Percentiles rank a stretch among this genome's conserved stretches.
phyloP scores from a whole-genome alignment of 768 basidiomycete genomes.

The Lactarius evosmus region DNA sequence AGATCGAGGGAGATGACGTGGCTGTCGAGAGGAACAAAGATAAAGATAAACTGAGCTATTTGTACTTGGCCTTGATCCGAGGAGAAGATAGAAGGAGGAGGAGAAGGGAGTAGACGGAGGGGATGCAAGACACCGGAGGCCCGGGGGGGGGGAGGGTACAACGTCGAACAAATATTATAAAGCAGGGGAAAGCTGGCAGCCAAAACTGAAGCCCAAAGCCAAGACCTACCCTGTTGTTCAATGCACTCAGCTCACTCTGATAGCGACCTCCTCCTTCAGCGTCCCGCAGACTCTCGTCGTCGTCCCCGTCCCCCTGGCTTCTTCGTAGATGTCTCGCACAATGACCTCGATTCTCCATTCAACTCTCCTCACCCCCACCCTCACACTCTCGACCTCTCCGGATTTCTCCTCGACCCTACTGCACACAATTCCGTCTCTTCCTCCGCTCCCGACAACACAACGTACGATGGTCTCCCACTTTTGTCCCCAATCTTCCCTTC shows the following conservation, averaged over 20 bases:
- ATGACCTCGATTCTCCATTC: not conserved
- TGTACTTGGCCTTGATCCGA: too few species aligned
- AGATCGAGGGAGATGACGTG: too few species aligned
- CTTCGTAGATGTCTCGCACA: not conserved
- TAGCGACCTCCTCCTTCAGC: conserved; percentile 1
- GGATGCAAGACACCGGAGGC: too few species aligned
- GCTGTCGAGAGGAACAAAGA: too few species aligned
- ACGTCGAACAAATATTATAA: not conserved
- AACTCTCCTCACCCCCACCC: not conserved
- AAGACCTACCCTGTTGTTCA: not conserved
- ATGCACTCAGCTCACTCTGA: not conserved
- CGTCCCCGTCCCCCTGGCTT: conserved; percentile 6
- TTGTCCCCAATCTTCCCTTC: conserved; percentile 19
- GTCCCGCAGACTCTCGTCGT: not conserved
- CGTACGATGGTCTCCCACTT: conserved; percentile 14
- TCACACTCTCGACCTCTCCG: conserved; percentile 1
- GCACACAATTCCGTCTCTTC: conserved; percentile 8
- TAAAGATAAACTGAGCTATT: too few species aligned
- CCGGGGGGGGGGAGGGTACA: too few species aligned
- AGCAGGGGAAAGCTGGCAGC: too few species aligned
- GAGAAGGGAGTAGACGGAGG: too few species aligned
- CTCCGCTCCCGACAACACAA: conserved; percentile 25
- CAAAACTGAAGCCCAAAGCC: too few species aligned
- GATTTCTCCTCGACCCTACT: conserved; percentile 13
- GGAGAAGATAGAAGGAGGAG: too few species aligned